Base-by-base conservation (phyloP, 108 stramenopile species). In the Licmophora abbreviata region DNA sequence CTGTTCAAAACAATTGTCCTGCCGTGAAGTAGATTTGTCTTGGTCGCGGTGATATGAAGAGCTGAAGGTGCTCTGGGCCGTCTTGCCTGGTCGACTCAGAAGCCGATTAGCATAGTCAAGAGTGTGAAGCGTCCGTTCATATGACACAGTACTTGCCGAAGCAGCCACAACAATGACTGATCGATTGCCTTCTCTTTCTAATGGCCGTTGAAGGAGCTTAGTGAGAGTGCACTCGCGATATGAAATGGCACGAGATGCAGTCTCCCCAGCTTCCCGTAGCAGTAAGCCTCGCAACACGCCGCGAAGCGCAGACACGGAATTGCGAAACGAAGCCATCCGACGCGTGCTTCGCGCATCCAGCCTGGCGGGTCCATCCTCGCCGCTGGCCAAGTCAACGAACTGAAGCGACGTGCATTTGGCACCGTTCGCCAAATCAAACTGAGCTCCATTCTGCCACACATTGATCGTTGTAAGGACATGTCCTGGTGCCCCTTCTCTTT, bases 181-280 rank as follows among this genome's bases (percentile, higher is more conserved):
- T n/a, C 76, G 66, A 10, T 54, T 63, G 24, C 55, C 55, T 1
- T 17, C 37, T 29, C 52, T 42, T 40, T 85, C 81, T 21, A 92
- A 43, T 28, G 68, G 48, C 51, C 85, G 64, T 52, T 92, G 85
- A 48, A 92, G 40, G 10, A 92, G 55, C 65, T 86, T 69, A 7
- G 83, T 88, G 3, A 92, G 56, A 9, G 77, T 76, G 15, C 68
- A 77, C 55, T 85, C 81, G 28, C 90, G 65, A 60, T 64, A 88
- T 0, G 79, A 71, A 28, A 71, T 44, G 10, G 77, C 26, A 18
- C 47, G 44, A n/a, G n/a, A n/a, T n/a, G n/a, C n/a, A n/a, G n/a
- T n/a, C n/a, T n/a, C n/a, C 1, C 55, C 57, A 40, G 45, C 54
- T n/a, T 68, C 48, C 35, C 33, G 40, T 14, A 59, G 10, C 9